A percentile compares a stretch with the other conserved stretches of the same genome.
Evolutionary conservation across 805 yeast species (phyloP).

Genomic region (Candida arabinofermentans): DNA sequence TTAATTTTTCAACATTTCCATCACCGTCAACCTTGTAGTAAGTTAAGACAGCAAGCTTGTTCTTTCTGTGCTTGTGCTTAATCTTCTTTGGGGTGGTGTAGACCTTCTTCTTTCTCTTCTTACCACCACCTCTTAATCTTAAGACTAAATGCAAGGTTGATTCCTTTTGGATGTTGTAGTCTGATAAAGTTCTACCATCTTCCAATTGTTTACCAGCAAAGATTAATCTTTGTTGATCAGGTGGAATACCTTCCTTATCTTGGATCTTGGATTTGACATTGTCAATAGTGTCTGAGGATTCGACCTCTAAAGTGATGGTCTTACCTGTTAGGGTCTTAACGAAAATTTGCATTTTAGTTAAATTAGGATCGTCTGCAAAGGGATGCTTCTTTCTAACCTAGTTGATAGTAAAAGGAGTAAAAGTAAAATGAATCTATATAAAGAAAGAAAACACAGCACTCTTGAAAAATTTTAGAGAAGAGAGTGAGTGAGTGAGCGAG

Average conservation of each 20-base stretch:
- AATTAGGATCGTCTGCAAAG: slow-evolving; percentile 33
- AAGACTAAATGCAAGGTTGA: slow-evolving; percentile 94
- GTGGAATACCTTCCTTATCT: slow-evolving; percentile 99
- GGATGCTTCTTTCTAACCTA: slow-evolving; percentile 38
- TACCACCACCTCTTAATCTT: slow-evolving; percentile 97
- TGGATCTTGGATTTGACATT: slow-evolving; percentile 98
- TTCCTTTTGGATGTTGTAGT: slow-evolving; percentile 99
- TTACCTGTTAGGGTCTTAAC: slow-evolving; percentile 86
- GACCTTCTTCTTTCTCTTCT: slow-evolving; percentile 99
- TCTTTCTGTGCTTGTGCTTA: slow-evolving; percentile 99
- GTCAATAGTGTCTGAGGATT: slow-evolving; percentile 98
- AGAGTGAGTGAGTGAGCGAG: background rate
- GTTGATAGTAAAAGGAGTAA: slow-evolving; percentile 1
- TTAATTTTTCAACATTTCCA: slow-evolving; percentile 97
- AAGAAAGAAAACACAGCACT: background rate
- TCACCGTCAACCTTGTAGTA: slow-evolving; percentile 99
- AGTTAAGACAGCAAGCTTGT: slow-evolving; percentile 97
- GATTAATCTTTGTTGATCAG: slow-evolving; percentile 99
- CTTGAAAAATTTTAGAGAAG: background rate
- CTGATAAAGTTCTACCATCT: slow-evolving; percentile 98
- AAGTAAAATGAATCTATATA: background rate
- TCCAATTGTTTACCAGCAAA: slow-evolving; percentile 99
- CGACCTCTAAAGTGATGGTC: slow-evolving; percentile 98
- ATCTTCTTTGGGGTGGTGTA: slow-evolving; percentile 99
- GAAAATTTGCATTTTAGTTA: slow-evolving; percentile 56